These are phyloP conservation scores for Linnemannia exigua DNA, from an alignment of 192 early-diverging fungal genomes.

Conservation along the genomic window DNA sequence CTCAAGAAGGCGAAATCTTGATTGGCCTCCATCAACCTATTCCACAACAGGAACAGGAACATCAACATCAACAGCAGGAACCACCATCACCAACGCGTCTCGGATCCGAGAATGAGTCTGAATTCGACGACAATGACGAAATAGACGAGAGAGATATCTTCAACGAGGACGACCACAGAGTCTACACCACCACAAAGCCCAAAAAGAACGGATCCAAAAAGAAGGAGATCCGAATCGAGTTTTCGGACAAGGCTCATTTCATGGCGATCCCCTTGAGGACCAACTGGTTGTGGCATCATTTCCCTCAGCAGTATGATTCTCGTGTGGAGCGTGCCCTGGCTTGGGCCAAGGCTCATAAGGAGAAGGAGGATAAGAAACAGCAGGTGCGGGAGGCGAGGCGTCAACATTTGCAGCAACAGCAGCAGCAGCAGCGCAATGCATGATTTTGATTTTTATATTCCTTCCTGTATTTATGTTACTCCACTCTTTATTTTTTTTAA, in stretches of 20 bases:
- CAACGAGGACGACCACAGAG: slow-evolving; percentile 9
- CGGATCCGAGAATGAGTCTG: not conserved
- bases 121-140: not conserved
- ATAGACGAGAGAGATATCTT: slow-evolving; percentile 18
- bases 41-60: not conserved
- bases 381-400: not conserved
- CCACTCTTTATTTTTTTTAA: not conserved
- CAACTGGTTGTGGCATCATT: slow-evolving; percentile 63
- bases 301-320: slow-evolving; percentile 61
- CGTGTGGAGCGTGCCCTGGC: slow-evolving; percentile 41
- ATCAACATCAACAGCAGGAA: not conserved
- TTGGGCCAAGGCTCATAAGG: slow-evolving; percentile 44
- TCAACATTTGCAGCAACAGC: not conserved
- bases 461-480: not conserved
- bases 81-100: not conserved
- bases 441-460: not conserved
- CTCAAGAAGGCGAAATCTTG: too few species aligned
- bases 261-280: slow-evolving; percentile 47
- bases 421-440: not conserved
- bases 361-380: slow-evolving; percentile 25
- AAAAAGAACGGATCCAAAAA: slow-evolving; percentile 46
- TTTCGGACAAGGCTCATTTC: slow-evolving; percentile 50
- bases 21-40: not conserved
- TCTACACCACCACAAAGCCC: slow-evolving; percentile 39
- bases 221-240: slow-evolving; percentile 58